Conservation (phyloP, 202 grass and related monocot genomes). For the Zizania palustris region DNA sequence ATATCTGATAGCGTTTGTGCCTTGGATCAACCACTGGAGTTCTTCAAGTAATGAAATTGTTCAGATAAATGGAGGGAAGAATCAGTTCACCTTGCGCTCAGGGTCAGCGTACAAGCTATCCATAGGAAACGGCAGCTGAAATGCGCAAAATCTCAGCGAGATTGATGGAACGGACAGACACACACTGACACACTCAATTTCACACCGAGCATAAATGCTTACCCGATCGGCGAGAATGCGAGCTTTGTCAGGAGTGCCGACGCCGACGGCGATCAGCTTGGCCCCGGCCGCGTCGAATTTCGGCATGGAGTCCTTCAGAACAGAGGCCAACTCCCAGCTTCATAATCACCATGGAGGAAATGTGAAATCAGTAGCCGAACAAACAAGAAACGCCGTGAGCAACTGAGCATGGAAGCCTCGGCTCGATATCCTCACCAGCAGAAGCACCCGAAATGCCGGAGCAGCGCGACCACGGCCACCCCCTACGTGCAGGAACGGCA, state of each 20-base stretch:
- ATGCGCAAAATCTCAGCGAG: slow-evolving; percentile 1
- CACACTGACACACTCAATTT: neutral
- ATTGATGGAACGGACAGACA: neutral
- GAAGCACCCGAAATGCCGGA: slow-evolving; percentile 88
- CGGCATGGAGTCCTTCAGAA: slow-evolving; percentile 66
- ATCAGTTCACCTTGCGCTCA: slow-evolving; percentile 67
- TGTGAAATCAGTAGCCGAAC: neutral
- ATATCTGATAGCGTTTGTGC: no score
- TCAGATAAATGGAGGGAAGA: neutral
- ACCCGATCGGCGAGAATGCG: slow-evolving; percentile 71
- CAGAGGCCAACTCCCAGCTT: slow-evolving; percentile 95
- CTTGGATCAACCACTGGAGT: no score
- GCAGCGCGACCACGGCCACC: slow-evolving; percentile 76
- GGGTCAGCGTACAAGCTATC: slow-evolving; percentile 89
- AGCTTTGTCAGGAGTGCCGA: slow-evolving; percentile 79
- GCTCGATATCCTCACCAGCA: slow-evolving; percentile 69
- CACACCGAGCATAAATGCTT: neutral
- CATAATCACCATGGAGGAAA: neutral
- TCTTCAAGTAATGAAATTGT: neutral
- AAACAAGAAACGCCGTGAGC: neutral
- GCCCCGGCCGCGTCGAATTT: slow-evolving; percentile 65
- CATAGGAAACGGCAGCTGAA: slow-evolving; percentile 79
- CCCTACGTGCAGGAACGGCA: slow-evolving; percentile 46
- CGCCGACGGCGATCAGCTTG: slow-evolving; percentile 76
- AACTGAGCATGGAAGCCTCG: neutral